phyloP scores from a whole-genome alignment of 1,139 yeast species.

The Torulaspora globosa region DNA sequence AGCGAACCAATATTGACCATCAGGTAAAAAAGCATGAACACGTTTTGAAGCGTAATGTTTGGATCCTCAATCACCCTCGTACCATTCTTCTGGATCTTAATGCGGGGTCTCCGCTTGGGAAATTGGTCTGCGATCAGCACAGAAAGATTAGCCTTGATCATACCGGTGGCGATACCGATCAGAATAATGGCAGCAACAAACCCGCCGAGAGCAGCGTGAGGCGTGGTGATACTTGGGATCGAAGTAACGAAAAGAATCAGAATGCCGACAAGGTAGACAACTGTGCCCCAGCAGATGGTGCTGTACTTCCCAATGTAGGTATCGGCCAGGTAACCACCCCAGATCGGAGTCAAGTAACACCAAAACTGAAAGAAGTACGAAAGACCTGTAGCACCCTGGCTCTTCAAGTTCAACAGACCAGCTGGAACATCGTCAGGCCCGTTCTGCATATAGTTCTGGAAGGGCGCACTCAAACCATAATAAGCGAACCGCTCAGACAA shows the following conservation, averaged over 20 bases:
- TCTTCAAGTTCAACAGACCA: conserved; percentile 62
- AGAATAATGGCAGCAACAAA: conserved; percentile 54
- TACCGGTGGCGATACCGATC: conserved; percentile 77
- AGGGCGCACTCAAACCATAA: conserved; percentile 72
- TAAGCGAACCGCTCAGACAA: conserved; percentile 81
- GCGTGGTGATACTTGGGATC: conserved; percentile 55
- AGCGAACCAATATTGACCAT: conserved; percentile 78
- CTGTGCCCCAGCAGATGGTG: conserved; percentile 60
- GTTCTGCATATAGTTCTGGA: conserved; percentile 73
- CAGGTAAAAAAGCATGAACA: conserved; percentile 75
- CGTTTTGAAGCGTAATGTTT: conserved; percentile 64
- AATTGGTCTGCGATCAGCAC: conserved; percentile 79
- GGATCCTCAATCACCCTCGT: conserved; percentile 69
- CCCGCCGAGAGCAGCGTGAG: conserved; percentile 40
- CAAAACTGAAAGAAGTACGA: conserved; percentile 76
- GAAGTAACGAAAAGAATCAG: conserved; percentile 67
- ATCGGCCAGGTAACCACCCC: conserved; percentile 76
- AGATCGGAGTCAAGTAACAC: conserved; percentile 76
- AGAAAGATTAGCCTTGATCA: conserved; percentile 73
- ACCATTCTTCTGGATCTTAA: conserved; percentile 56
- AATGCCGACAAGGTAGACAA: conserved; percentile 59
- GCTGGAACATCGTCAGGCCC: conserved; percentile 42
- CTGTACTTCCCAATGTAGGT: conserved; percentile 68
- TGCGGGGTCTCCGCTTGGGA: conserved; percentile 53
- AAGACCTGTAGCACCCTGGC: conserved; percentile 67